Evolutionary conservation across 176 grass and related monocot genomes (phyloP).

Genomic region (Alopecurus myosuroides): DNA sequence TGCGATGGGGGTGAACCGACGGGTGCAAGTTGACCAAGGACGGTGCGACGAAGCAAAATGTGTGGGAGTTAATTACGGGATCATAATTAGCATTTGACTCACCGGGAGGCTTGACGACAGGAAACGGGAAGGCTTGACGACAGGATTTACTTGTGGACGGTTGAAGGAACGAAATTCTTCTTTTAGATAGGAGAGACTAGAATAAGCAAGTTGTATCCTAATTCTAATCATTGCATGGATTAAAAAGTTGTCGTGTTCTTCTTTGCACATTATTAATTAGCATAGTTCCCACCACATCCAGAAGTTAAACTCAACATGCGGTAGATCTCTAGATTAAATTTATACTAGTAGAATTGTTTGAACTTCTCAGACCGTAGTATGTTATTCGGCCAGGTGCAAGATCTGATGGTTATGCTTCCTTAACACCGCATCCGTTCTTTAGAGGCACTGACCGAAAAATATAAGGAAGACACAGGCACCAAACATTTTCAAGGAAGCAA

Average conservation of each 20-base stretch:
- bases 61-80: too few relatives aligned
- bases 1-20: too few relatives aligned
- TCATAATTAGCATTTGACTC: too few relatives aligned
- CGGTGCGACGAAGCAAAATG: too few relatives aligned
- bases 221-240: background rate
- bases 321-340: background rate
- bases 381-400: conserved; percentile 74
- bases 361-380: conserved; percentile 49
- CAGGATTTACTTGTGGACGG: too few relatives aligned
- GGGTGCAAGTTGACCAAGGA: too few relatives aligned
- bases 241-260: background rate
- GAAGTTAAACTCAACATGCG: background rate
- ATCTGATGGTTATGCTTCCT: conserved; percentile 62
- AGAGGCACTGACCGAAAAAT: conserved; percentile 83
- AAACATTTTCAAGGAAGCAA: conserved; percentile 43
- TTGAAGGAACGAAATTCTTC: too few relatives aligned
- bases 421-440: conserved; percentile 93
- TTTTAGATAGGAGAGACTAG: too few relatives aligned
- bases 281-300: background rate
- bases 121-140: too few relatives aligned
- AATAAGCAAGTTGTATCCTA: too few relatives aligned
- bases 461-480: conserved; percentile 50
- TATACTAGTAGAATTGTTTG: background rate
- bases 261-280: background rate
- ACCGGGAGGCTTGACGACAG: too few relatives aligned